Evolutionary conservation across 306 rosid genomes (phyloP).

Genomic region (Vigna unguiculata): DNA sequence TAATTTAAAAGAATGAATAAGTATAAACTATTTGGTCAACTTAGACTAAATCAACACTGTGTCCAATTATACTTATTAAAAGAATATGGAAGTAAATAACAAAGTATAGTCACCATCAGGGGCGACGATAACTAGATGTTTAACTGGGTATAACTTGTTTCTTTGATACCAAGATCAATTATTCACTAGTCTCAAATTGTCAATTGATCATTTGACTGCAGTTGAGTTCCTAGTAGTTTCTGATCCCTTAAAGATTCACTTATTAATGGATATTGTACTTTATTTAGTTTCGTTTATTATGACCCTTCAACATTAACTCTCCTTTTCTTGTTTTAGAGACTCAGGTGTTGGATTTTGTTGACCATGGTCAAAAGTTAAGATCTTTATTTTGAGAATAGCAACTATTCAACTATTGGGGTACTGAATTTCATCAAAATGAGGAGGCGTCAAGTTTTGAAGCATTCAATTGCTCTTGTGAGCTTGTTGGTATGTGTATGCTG

Average conservation of each 20-base stretch:
- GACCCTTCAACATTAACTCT: conserved; percentile 9
- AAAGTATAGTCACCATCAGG: neutral
- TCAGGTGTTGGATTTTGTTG: neutral
- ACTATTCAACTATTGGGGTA: neutral
- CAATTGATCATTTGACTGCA: neutral
- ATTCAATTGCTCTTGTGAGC: conserved; percentile 57
- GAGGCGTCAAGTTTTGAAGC: conserved; percentile 52
- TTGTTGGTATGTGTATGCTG: conserved; percentile 57
- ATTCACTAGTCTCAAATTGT: neutral
- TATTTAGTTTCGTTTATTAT: neutral
- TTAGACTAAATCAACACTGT: neutral
- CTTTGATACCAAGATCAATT: neutral
- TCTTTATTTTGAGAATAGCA: conserved; percentile 3
- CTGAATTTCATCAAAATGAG: conserved; percentile 49
- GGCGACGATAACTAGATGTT: neutral
- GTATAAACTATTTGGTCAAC: neutral
- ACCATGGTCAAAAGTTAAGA: conserved; percentile 25
- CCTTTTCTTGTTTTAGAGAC: neutral
- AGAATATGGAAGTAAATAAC: neutral
- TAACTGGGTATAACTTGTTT: neutral
- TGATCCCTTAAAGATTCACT: neutral
- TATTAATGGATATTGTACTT: conserved; percentile 14
- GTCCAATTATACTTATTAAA: neutral
- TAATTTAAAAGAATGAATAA: neutral
- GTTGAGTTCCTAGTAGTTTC: neutral